phyloP scores from a whole-genome alignment of 2,329 filamentous ascomycete species.

The Sclerotinia nivalis region DNA sequence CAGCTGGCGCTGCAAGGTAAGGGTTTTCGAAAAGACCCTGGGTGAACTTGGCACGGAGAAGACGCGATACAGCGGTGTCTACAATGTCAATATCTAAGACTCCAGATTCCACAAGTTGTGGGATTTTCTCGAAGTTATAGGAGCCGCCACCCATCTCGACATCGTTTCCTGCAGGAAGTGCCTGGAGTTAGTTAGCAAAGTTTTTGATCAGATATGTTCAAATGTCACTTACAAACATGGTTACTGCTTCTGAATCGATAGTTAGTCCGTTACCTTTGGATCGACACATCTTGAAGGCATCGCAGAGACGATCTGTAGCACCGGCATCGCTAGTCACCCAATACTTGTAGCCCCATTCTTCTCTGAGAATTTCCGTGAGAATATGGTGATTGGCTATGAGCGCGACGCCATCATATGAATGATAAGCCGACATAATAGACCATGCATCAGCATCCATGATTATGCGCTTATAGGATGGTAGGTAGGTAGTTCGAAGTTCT shows the following conservation, averaged over 20 bases:
- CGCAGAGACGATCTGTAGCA: constrained; percentile 67
- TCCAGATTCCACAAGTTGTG: constrained; percentile 61
- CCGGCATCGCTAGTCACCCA: constrained; percentile 67
- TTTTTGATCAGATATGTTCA: background rate
- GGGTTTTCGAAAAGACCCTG: constrained; percentile 72
- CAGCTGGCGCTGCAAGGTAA: constrained; percentile 58
- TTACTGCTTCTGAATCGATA: constrained; percentile 66
- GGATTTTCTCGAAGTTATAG: constrained; percentile 68
- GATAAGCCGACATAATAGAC: constrained; percentile 73
- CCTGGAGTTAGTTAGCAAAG: constrained; percentile 37
- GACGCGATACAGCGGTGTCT: constrained; percentile 65
- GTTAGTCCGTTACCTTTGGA: constrained; percentile 45
- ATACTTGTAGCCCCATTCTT: constrained; percentile 73
- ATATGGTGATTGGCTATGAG: constrained; percentile 65
- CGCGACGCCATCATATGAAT: constrained; percentile 72
- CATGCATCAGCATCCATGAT: constrained; percentile 70
- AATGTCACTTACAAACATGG: constrained; percentile 50
- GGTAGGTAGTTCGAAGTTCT: constrained; percentile 55
- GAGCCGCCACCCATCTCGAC: constrained; percentile 77
- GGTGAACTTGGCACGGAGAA: constrained; percentile 67
- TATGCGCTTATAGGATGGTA: constrained; percentile 65
- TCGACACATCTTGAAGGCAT: constrained; percentile 63
- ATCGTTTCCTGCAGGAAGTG: constrained; percentile 68
- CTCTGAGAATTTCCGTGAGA: constrained; percentile 67
- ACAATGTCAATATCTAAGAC: constrained; percentile 60